Base-by-base conservation (phyloP, 139 green algal species). In the Chlorokybus atmophyticus region DNA sequence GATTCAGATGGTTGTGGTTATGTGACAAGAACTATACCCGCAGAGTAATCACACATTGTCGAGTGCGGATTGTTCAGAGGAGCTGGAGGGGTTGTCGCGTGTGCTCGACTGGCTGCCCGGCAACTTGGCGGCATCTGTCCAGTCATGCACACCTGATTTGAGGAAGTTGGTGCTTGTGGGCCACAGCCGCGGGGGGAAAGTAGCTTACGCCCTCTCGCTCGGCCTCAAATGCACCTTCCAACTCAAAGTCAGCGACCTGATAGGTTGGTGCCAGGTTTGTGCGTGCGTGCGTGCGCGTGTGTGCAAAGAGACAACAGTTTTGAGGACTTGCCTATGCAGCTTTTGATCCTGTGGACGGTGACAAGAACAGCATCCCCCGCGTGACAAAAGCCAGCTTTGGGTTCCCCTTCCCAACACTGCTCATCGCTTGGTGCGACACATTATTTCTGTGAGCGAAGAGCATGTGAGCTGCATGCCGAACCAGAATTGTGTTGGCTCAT, bases 121-220 rank as follows among this genome's bases (percentile, higher is more conserved):
- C 19, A 17, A 24, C 17, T 55, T 68, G n/a, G 35, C 38, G 4
- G 3, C 51, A 10, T 24, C 17, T 8, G 24, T 67, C 10, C 29
- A n/a, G 6, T 4, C n/a, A n/a, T n/a, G n/a, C n/a, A n/a, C 21
- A 4, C 60, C 60, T 23, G 55, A 68, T 24, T 51, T 70, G n/a
- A 41, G 30, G 21, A 67, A 21, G 26, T 14, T 68, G 10, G 60
- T 31, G n/a, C 21, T 68, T n/a, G 60, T 55, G 17, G 60, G 60
- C n/a, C 60, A 68, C 55, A 68, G 60, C 60, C 17, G 60, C 14
- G 60, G 60, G 26, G 60, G 60, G 26, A 68, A 68, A 31, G 60
- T 68, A 24, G n/a, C 55, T n/a, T 68, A 52, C 27, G 58, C 51
- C 23, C 14, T 66, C 23, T 29, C 57, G 4, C 21, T 66, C 3